Base-by-base conservation (phyloP, 768 basidiomycete species). In the Lactarius tabidus region DNA sequence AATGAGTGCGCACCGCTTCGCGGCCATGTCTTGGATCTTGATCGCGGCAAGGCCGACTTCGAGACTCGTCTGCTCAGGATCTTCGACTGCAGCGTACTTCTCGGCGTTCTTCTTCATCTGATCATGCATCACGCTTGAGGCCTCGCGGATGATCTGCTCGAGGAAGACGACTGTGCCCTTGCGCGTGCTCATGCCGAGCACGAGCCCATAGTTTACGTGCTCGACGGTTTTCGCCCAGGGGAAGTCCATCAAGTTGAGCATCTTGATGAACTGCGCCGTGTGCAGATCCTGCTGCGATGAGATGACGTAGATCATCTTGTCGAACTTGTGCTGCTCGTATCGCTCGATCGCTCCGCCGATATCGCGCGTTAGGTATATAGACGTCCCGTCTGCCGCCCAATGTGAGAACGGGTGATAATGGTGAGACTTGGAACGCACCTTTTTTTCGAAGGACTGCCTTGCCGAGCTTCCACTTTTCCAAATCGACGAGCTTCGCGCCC, bases 11-110 rank as follows among this genome's bases (percentile, higher is more conserved):
- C 68, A 94, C 94, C 94, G 81, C 75, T 93, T 96, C 17, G 93
- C 93, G 51, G 90, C 84, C 93, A 96, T 95, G 74, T 97, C 95
- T 76, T 99, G 97, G 65, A 99, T 95, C 80, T 98, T 98, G 70
- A 99, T 89, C 3, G 93, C 94, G 0, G 93, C 90, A 71, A 97
- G 93, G 23, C 95, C 97, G 56, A 98, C 87, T 75, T 96, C 91
- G 67, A 82, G 81, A 63, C 85, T 84, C 54, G 88, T 89, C 55
- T 75, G 78, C 72, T 91, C 89, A 1, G 96, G 95, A 75, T 99
- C 86, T 71, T 93, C 92, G 41, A 99, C 83, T 29, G 88, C 86
- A 4, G 79, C 84, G 72, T 95, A 98, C 77, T 98, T 99, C 59
- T 87, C 93, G 77, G 93, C 88, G 74, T 98, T 98, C 77, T 88